A percentile compares a stretch with the other conserved stretches of the same genome.
These are phyloP conservation scores for Trichophyton rubrum DNA, from an alignment of 2,329 filamentous ascomycete species.

Conservation along the genomic window DNA sequence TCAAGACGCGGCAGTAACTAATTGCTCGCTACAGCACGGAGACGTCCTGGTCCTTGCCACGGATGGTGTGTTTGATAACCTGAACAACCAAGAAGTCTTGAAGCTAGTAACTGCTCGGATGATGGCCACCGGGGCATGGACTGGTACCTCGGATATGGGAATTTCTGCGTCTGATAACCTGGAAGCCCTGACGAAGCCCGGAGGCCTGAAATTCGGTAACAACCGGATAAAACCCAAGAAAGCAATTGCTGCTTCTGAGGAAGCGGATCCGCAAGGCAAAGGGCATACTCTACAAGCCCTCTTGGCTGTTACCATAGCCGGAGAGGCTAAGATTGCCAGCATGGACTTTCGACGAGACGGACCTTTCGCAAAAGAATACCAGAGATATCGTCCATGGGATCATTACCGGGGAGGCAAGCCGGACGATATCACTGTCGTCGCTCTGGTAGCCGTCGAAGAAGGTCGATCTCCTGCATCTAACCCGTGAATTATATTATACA, in stretches of 20 bases:
- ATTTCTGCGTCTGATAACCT: slow-evolving; percentile 54
- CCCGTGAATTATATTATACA: neutral
- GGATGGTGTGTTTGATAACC: slow-evolving; percentile 91
- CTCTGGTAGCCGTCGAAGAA: slow-evolving; percentile 61
- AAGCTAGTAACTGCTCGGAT: slow-evolving; percentile 66
- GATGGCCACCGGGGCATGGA: slow-evolving; percentile 63
- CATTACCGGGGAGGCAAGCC: slow-evolving; percentile 85
- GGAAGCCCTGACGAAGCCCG: slow-evolving; percentile 39
- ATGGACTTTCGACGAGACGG: slow-evolving; percentile 70
- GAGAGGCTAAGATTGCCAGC: slow-evolving; percentile 74
- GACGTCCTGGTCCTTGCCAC: slow-evolving; percentile 90
- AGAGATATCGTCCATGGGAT: slow-evolving; percentile 74
- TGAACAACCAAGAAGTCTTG: slow-evolving; percentile 81
- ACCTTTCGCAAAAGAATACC: slow-evolving; percentile 89
- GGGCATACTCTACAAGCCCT: slow-evolving; percentile 57
- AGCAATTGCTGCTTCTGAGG: slow-evolving; percentile 11
- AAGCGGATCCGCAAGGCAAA: slow-evolving; percentile 13
- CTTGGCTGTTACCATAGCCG: slow-evolving; percentile 65
- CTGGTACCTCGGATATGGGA: slow-evolving; percentile 45
- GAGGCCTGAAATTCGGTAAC: slow-evolving; percentile 26
- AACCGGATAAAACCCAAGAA: slow-evolving; percentile 6
- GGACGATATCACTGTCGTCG: slow-evolving; percentile 86
- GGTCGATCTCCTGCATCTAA: slow-evolving; percentile 3
- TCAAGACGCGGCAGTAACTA: slow-evolving; percentile 66
- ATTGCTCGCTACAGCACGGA: slow-evolving; percentile 68